A percentile compares a stretch with the other conserved stretches of the same genome.
Evolutionary conservation across 768 basidiomycete species (phyloP).

Genomic region (Leccinellum rugosiceps): DNA sequence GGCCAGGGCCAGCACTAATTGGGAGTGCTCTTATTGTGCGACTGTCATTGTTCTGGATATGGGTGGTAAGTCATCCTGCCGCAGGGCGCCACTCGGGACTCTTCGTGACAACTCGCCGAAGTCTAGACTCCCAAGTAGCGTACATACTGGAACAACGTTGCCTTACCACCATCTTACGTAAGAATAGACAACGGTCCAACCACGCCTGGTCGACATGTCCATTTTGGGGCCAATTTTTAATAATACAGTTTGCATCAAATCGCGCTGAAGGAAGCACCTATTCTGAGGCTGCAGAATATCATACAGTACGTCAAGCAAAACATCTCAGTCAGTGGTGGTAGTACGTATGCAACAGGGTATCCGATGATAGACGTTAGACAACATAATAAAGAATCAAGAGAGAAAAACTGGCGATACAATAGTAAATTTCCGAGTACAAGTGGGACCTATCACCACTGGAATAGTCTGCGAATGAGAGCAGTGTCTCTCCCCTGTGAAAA

Average conservation of each 20-base stretch:
- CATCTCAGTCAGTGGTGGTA: constrained; percentile 30
- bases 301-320: constrained; percentile 26
- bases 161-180: no score
- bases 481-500: constrained; percentile 37
- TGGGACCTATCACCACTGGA: constrained; percentile 38
- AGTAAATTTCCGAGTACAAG: constrained; percentile 22
- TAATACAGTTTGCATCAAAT: no score
- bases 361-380: constrained; percentile 25
- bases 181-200: no score
- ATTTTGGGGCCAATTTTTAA: no score
- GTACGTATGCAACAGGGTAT: constrained; percentile 39
- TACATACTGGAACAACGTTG: no score
- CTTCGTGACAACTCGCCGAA: neutral
- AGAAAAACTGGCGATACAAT: constrained; percentile 28
- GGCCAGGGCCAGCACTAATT: neutral
- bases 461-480: constrained; percentile 48
- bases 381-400: constrained; percentile 28
- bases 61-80: neutral
- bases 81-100: neutral
- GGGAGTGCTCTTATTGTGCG: constrained; percentile 11
- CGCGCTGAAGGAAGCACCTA: neutral
- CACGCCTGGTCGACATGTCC: no score
- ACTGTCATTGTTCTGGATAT: constrained; percentile 16
- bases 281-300: constrained; percentile 17
- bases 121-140: no score